A percentile compares a stretch with the other conserved stretches of the same genome.
phyloP scores from a whole-genome alignment of 2,329 filamentous ascomycete genomes.

The Aureobasidium mangrovei region DNA sequence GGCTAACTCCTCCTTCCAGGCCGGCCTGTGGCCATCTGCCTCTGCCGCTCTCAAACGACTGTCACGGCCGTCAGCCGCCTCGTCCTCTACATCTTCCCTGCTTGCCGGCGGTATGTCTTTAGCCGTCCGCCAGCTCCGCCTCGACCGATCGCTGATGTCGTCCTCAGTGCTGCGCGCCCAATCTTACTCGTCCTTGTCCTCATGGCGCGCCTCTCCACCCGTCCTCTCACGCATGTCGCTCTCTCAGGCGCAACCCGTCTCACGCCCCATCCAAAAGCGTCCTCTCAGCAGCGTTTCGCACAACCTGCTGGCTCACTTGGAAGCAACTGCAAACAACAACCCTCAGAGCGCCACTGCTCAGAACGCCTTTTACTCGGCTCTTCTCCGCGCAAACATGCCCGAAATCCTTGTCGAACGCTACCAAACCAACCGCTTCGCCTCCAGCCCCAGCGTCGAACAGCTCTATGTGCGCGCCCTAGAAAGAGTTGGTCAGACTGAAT shows the following conservation, averaged over 20 bases:
- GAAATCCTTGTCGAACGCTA: conserved; percentile 87
- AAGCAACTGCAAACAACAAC: conserved; percentile 89
- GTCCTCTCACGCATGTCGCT: background rate
- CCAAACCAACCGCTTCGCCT: conserved; percentile 75
- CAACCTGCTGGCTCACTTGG: conserved; percentile 68
- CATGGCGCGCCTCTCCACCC: background rate
- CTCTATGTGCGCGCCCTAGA: conserved; percentile 70
- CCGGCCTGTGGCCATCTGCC: conserved; percentile 9
- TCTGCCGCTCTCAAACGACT: conserved; percentile 5
- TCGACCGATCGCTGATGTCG: background rate
- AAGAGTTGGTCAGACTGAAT: conserved; percentile 44
- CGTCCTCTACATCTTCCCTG: background rate
- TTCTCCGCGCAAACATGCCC: conserved; percentile 87
- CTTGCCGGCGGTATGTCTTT: background rate
- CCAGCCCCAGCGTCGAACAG: conserved; percentile 66
- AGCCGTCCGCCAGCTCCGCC: background rate
- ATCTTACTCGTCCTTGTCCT: background rate
- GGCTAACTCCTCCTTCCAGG: background rate
- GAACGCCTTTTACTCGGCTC: conserved; percentile 85
- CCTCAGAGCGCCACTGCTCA: conserved; percentile 79
- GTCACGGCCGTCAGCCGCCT: background rate
- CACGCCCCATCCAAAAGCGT: conserved; percentile 7
- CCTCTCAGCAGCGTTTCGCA: conserved; percentile 34
- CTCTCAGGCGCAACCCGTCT: conserved; percentile 25
- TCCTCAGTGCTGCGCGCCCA: background rate